phyloP scores from a whole-genome alignment of 331 rosid genomes.

The Acacia concinna region DNA sequence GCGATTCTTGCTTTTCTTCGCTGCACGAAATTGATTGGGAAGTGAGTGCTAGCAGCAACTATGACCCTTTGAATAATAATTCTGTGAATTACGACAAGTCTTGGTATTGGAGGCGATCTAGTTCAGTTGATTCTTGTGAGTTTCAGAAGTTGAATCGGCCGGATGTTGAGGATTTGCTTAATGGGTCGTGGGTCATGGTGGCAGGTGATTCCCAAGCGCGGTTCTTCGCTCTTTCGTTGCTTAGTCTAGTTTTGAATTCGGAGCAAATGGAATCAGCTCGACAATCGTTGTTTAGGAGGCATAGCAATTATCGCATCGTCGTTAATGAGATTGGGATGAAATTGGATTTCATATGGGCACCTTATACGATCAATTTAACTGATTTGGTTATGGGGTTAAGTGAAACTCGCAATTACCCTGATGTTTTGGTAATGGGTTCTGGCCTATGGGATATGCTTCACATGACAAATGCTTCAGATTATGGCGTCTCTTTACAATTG shows the following conservation, averaged over 20 bases:
- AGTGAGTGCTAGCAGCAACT: conserved; percentile 39
- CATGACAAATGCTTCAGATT: conserved; percentile 60
- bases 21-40: conserved; percentile 80
- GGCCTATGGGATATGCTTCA: conserved; percentile 97
- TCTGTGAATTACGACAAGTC: conserved; percentile 53
- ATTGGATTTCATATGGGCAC: conserved; percentile 90
- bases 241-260: conserved; percentile 58
- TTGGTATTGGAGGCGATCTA: conserved; percentile 67
- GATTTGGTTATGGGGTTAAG: conserved; percentile 48
- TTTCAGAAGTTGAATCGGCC: conserved; percentile 56
- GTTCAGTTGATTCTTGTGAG: conserved; percentile 51
- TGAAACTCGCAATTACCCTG: conserved; percentile 65
- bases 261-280: conserved; percentile 44
- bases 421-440: conserved; percentile 73
- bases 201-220: conserved; percentile 92
- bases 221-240: conserved; percentile 48
- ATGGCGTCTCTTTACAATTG: conserved; percentile 35
- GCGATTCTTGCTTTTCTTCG: conserved; percentile 65
- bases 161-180: conserved; percentile 74
- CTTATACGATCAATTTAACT: conserved; percentile 68
- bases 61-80: conserved; percentile 49
- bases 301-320: conserved; percentile 68
- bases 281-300: conserved; percentile 64
- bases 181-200: conserved; percentile 85
- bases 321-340: conserved; percentile 65